These are phyloP conservation scores for Diutina ranongensis DNA, from an alignment of 1,139 yeast genomes.

Conservation along the genomic window DNA sequence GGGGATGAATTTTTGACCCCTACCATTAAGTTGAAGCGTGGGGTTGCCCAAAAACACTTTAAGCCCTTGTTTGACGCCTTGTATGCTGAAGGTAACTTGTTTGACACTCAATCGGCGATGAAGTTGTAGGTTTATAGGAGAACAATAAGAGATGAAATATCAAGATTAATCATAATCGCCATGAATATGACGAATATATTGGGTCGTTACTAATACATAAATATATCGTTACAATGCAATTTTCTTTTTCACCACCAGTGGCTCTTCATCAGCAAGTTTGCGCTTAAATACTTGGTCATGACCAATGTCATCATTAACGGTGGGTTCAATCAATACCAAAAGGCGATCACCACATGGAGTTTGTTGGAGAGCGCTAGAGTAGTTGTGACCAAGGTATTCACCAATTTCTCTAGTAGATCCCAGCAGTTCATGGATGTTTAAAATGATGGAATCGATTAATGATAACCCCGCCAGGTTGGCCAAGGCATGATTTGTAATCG, in stretches of 20 bases:
- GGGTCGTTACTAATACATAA: constrained; percentile 5
- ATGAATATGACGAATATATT: too few relatives aligned
- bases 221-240: constrained; percentile 5
- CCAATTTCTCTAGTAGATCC: background rate
- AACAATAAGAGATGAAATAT: too few relatives aligned
- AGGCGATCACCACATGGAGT: background rate
- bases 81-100: constrained; percentile 31
- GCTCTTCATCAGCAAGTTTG: background rate
- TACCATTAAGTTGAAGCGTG: constrained; percentile 29
- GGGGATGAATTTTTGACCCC: constrained; percentile 31
- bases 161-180: too few relatives aligned
- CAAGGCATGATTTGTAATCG: constrained; percentile 45
- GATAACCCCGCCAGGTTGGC: constrained; percentile 72
- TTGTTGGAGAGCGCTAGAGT: background rate
- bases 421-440: background rate
- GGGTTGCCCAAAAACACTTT: constrained; percentile 24
- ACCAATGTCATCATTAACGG: background rate
- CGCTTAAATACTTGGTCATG: background rate
- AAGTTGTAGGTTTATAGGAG: constrained; percentile 11
- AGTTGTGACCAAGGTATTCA: background rate
- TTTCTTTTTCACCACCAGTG: background rate
- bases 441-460: constrained; percentile 41
- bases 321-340: background rate
- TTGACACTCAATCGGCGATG: constrained; percentile 8
- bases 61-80: constrained; percentile 13